A percentile compares a stretch with the other conserved stretches of the same genome.
Evolutionary conservation across 2,329 filamentous ascomycete genomes (phyloP).

Genomic region (Lasiodiplodia gonubiensis): DNA sequence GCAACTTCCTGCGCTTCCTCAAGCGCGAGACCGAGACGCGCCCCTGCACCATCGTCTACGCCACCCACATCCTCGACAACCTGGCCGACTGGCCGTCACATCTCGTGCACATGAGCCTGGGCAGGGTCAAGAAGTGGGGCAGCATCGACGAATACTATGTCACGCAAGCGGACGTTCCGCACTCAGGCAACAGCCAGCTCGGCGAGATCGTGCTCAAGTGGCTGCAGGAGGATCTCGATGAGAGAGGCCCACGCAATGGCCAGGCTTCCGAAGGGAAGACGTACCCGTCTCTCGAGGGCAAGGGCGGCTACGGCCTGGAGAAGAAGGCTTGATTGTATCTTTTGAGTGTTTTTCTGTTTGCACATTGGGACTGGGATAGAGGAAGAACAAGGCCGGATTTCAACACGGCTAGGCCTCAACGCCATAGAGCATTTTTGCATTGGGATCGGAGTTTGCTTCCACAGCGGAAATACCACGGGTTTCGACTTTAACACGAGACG

Average conservation of each 20-base stretch:
- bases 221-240: constrained; percentile 79
- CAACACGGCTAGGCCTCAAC: constrained; percentile 22
- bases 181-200: constrained; percentile 77
- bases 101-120: constrained; percentile 92
- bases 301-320: constrained; percentile 65
- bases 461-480: constrained; percentile 20
- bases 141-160: constrained; percentile 71
- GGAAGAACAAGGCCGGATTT: constrained; percentile 12
- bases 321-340: constrained; percentile 11
- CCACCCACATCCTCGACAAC: constrained; percentile 96
- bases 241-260: constrained; percentile 76
- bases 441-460: constrained; percentile 23
- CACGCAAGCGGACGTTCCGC: constrained; percentile 43
- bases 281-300: constrained; percentile 63
- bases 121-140: constrained; percentile 86
- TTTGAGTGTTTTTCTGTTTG: neutral
- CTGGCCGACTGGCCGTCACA: constrained; percentile 94
- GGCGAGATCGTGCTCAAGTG: constrained; percentile 88
- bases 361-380: neutral
- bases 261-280: constrained; percentile 67
- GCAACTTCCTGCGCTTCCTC: constrained; percentile 84
- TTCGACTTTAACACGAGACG: constrained; percentile 17
- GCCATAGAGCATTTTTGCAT: neutral
- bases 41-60: constrained; percentile 92
- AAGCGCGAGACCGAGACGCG: constrained; percentile 83